Conservation (phyloP, 2,329 filamentous ascomycete species). For the Elsinoe batatas region DNA sequence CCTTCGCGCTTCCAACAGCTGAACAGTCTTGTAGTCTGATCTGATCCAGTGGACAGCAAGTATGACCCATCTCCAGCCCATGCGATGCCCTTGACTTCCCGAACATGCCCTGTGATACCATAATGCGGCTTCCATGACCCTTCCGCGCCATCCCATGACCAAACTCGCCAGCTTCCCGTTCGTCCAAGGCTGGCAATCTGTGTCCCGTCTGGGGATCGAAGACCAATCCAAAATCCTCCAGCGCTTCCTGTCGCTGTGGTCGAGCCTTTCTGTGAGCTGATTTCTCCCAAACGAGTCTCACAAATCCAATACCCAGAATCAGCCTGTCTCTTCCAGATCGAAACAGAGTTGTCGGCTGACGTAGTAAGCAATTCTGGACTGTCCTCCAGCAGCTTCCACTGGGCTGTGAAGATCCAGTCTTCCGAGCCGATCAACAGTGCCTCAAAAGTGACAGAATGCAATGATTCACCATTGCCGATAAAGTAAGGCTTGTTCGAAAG, state of each 20-base stretch:
- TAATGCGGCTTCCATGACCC: conserved; percentile 68
- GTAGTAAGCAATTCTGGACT: conserved; percentile 58
- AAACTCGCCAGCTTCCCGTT: conserved; percentile 87
- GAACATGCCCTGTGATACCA: conserved; percentile 75
- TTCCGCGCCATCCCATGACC: conserved; percentile 52
- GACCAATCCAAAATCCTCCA: conserved; percentile 89
- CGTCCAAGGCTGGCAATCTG: conserved; percentile 74
- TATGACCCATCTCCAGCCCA: conserved; percentile 80
- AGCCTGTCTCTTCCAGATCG: conserved; percentile 81
- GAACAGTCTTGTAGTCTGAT: conserved; percentile 87
- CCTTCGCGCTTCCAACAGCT: conserved; percentile 58
- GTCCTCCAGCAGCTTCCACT: conserved; percentile 51
- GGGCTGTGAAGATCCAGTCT: conserved; percentile 91
- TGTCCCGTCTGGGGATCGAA: conserved; percentile 74
- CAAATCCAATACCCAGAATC: conserved; percentile 87
- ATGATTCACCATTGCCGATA: conserved; percentile 51
- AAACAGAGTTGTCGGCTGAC: conserved; percentile 89
- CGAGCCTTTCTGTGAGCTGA: conserved; percentile 87
- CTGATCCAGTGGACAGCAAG: conserved; percentile 76
- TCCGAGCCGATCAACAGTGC: conserved; percentile 89
- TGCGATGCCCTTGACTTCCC: conserved; percentile 67
- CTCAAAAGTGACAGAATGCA: conserved; percentile 83
- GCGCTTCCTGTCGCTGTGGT: conserved; percentile 94
- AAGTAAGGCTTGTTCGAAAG: conserved; percentile 83
- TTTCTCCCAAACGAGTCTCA: conserved; percentile 75